Percentiles rank a stretch among this genome's conserved stretches.
phyloP scores from a whole-genome alignment of 306 rosid species.

The Quercus dentata region DNA sequence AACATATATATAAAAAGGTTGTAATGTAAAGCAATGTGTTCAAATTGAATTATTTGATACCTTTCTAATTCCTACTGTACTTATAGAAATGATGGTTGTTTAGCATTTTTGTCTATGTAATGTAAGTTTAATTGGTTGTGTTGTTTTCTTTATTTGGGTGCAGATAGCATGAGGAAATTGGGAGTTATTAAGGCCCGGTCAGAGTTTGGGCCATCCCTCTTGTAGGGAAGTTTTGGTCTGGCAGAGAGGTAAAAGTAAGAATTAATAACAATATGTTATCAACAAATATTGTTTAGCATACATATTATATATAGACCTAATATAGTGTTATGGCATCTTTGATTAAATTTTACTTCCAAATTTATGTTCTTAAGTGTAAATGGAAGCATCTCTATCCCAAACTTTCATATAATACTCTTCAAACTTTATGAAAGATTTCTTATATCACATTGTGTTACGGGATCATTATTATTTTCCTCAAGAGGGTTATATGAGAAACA shows the following conservation, averaged over 20 bases:
- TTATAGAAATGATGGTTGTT: neutral
- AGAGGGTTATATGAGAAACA: no score
- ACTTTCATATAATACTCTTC: neutral
- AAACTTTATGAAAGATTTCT: no score
- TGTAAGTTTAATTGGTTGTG: neutral
- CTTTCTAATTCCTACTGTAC: neutral
- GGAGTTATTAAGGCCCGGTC: neutral
- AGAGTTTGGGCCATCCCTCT: neutral
- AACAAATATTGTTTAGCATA: neutral
- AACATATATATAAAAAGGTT: neutral
- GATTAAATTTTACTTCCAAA: neutral
- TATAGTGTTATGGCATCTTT: neutral
- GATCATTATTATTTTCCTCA: no score
- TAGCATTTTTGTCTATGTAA: neutral
- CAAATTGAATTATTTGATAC: neutral
- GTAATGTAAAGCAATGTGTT: neutral
- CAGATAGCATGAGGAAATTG: constrained; percentile 20
- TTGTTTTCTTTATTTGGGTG: neutral
- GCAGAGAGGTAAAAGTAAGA: constrained; percentile 1
- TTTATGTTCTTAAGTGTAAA: neutral
- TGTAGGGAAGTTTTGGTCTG: constrained; percentile 14
- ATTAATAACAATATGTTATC: neutral
- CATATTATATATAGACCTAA: neutral
- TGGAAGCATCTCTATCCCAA: neutral
- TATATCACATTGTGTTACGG: no score